Evolutionary conservation across 2,329 filamentous ascomycete genomes (phyloP).

Genomic region (Venturia nashicola): DNA sequence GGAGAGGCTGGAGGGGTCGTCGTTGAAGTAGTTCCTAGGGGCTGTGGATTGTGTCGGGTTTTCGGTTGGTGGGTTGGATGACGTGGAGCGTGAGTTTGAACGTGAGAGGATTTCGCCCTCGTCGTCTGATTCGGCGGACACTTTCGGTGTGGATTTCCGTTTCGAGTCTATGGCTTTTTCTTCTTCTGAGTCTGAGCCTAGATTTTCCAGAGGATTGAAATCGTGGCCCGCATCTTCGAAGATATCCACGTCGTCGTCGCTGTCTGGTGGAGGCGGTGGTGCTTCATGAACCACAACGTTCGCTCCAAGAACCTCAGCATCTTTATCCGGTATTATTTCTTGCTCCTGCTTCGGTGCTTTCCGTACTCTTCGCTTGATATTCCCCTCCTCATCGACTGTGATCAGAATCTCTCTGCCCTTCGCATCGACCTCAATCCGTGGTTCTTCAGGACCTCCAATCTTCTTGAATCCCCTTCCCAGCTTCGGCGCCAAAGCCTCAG

Average conservation of each 20-base stretch:
- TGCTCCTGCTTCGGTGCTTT: constrained; percentile 23
- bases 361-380: constrained; percentile 47
- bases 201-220: constrained; percentile 44
- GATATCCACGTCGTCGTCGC: constrained; percentile 41
- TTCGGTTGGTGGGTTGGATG: constrained; percentile 9
- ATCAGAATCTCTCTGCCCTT: constrained; percentile 45
- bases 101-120: not conserved
- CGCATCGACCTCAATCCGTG: constrained; percentile 43
- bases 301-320: constrained; percentile 17
- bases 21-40: constrained; percentile 26
- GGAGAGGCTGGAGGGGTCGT: constrained; percentile 15
- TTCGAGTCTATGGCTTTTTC: constrained; percentile 2
- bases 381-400: constrained; percentile 46
- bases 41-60: constrained; percentile 8
- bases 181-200: constrained; percentile 12
- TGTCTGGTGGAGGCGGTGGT: constrained; percentile 16
- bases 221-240: constrained; percentile 47
- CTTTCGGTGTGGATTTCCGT: not conserved
- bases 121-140: not conserved
- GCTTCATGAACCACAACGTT: constrained; percentile 25
- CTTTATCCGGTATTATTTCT: constrained; percentile 25
- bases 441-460: constrained; percentile 35
- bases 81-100: constrained; percentile 1
- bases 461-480: constrained; percentile 45
- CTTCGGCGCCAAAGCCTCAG: constrained; percentile 30